Evolutionary conservation across 768 basidiomycete genomes (phyloP).

Genomic region (Tylopilus vinaceipallidus): DNA sequence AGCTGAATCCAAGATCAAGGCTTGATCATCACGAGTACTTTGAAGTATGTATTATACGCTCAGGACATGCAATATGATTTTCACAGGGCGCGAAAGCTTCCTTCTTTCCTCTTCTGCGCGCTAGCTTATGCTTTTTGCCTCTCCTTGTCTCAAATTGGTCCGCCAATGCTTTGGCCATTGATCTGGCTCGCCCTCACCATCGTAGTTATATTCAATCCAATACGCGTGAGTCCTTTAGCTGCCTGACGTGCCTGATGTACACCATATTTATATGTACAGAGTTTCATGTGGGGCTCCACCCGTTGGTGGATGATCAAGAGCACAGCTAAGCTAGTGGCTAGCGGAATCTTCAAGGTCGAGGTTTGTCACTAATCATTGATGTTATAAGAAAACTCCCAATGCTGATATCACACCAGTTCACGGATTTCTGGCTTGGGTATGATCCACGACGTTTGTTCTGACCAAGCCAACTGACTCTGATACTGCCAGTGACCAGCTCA

Average conservation of each 20-base stretch:
- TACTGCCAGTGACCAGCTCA: slow-evolving; percentile 67
- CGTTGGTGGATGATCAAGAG: slow-evolving; percentile 81
- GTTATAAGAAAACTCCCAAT: neutral
- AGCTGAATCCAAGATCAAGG: slow-evolving; percentile 65
- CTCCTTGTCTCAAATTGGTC: slow-evolving; percentile 68
- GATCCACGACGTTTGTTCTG: slow-evolving; percentile 14
- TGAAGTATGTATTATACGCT: slow-evolving; percentile 45
- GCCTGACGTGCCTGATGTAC: neutral
- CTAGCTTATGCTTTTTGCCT: slow-evolving; percentile 84
- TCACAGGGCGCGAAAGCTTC: slow-evolving; percentile 50
- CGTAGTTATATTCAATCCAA: slow-evolving; percentile 69
- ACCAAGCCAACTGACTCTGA: slow-evolving; percentile 6
- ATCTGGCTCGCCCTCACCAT: slow-evolving; percentile 72
- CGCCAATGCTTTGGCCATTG: slow-evolving; percentile 76
- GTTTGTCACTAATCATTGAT: slow-evolving; percentile 36
- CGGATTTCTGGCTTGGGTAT: slow-evolving; percentile 89
- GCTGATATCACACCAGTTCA: slow-evolving; percentile 47
- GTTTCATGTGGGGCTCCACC: slow-evolving; percentile 32
- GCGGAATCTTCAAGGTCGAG: slow-evolving; percentile 78
- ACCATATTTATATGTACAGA: slow-evolving; percentile 40
- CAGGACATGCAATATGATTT: neutral
- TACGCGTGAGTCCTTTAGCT: slow-evolving; percentile 47
- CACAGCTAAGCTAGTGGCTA: slow-evolving; percentile 59
- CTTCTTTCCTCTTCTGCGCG: slow-evolving; percentile 69
- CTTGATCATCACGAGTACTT: slow-evolving; percentile 80